Base-by-base conservation (phyloP, 441 rosid genomes). In the Hypseocharis bilobata region DNA sequence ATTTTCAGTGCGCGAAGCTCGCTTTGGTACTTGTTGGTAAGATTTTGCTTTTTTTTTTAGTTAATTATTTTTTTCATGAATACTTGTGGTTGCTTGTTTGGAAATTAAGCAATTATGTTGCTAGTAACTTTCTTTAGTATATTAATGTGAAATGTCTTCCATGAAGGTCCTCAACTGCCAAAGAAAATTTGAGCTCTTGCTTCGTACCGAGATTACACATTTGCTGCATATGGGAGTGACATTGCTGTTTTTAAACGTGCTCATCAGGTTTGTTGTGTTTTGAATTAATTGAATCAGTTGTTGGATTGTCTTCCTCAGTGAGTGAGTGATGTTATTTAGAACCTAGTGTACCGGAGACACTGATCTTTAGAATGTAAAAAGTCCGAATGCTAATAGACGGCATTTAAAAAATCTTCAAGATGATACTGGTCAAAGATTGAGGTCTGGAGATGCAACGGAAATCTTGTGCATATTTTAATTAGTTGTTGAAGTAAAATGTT, bases 151-250 rank as follows among this genome's bases (percentile, higher is more conserved):
- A 54, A 34, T 60, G 11, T 29, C 4, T 36, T 58, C 0, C 20
- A 5, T 65, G 25, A 76, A 85, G 90, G 98, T 56, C 96, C 96
- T 65, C 96, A 86, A 63, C 82, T 93, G 20, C 93, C 93, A 0
- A 77, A 82, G 76, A 90, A 90, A 74, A 90, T 90, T 17, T 86
- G 97, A 27, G 93, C 97, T 65, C 81, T 93, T 11, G 87, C 92
- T 44, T 87, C 95, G 3, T 87, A 69, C 65, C 92, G 98, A 0
- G 95, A 93, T 56, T 86, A 76, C 76, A 93, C 98, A 0, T 90
- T 93, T 76, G 96, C 81, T 22, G 96, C 98, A 13, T 83, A 73
- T 70, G 91, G 89, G 25, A 82, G 72, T 65, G 78, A 82, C 54
- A 82, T 93, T 16, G 96, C 96, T 1, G 85, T 90, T 47, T 85